phyloP scores from a whole-genome alignment of 441 rosid genomes.

The Croton laevigatus region DNA sequence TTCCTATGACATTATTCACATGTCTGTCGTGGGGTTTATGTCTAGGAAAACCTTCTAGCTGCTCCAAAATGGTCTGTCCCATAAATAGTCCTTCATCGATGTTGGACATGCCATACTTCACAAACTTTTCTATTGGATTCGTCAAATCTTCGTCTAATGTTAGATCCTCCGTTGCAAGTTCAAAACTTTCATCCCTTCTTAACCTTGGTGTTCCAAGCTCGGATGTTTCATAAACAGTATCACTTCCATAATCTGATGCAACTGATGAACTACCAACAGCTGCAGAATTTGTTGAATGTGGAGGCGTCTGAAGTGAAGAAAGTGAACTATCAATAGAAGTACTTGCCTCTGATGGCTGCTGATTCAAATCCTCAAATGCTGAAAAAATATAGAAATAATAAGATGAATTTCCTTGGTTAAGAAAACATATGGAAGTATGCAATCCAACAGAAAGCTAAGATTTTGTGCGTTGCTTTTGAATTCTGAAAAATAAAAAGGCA shows the following conservation, averaged over 20 bases:
- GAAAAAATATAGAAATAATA: slow-evolving; percentile 27
- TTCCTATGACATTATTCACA: slow-evolving; percentile 39
- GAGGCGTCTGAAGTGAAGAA: slow-evolving; percentile 39
- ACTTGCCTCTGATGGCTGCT: slow-evolving; percentile 47
- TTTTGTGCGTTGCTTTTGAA: neutral
- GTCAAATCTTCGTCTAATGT: slow-evolving; percentile 60
- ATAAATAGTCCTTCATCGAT: slow-evolving; percentile 84
- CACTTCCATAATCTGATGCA: slow-evolving; percentile 91
- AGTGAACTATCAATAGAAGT: slow-evolving; percentile 38
- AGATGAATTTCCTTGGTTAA: neutral
- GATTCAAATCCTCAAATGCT: slow-evolving; percentile 81
- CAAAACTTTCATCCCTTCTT: slow-evolving; percentile 57
- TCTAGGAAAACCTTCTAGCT: slow-evolving; percentile 75
- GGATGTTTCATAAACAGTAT: slow-evolving; percentile 88
- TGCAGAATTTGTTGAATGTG: slow-evolving; percentile 48
- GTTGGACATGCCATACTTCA: slow-evolving; percentile 72
- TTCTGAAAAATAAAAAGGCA: neutral
- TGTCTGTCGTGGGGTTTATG: slow-evolving; percentile 49
- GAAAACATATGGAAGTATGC: neutral
- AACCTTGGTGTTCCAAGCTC: slow-evolving; percentile 82
- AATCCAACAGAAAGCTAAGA: neutral
- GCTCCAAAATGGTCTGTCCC: slow-evolving; percentile 84
- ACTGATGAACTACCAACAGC: slow-evolving; percentile 62
- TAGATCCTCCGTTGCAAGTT: slow-evolving; percentile 55
- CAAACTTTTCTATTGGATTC: slow-evolving; percentile 61